Base-by-base conservation (phyloP, 495 filamentous ascomycete species). In the Tuber calosporum region DNA sequence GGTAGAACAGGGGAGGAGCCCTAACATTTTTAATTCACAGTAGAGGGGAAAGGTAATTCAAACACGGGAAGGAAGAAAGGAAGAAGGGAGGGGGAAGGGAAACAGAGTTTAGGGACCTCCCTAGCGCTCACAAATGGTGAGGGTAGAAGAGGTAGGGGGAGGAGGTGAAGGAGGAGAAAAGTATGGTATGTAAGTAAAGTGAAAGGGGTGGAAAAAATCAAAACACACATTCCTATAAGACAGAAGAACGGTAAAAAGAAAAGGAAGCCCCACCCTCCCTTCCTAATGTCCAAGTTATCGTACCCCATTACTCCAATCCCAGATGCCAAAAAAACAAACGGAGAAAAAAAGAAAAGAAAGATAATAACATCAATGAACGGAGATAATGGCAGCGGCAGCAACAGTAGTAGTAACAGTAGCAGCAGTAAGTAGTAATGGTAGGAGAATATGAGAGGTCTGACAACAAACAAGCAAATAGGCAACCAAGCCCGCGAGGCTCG, bases 221-320 rank as follows among this genome's bases (percentile, higher is more conserved):
- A 62, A 62, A n/a, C 5, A 62, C n/a, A 53, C 26, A 34, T 62
- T 62, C 53, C 53, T 30, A 62, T 62, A 62, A 62, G 19, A 34
- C 53, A 30, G 53, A 30, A 30, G 53, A 62, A 62, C n/a, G n/a
- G 26, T 62, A 62, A 26, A 62, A 53, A 26, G 53, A 58, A 62
- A 34, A 62, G 53, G 34, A 62, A 62, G 53, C 53, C 53, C 53
- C 53, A 62, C 26, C 53, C 26, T 62, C 53, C 53, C 4, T 26
- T 62, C 53, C 34, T 70, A 79, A 79, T 79, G 78, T 79, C 77
- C 77, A 79, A 79, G 77, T 62, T 79, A 79, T 79, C 76, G 77
- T 77, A 79, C 79, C 78, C 77, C 77, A 79, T 79, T 79, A 79
- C 77, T 79, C 77, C 77, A 73, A 79, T 79, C 73, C 77, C 77